Conservation (phyloP, 805 yeast genomes). For the Pichia thaimueangensis region DNA sequence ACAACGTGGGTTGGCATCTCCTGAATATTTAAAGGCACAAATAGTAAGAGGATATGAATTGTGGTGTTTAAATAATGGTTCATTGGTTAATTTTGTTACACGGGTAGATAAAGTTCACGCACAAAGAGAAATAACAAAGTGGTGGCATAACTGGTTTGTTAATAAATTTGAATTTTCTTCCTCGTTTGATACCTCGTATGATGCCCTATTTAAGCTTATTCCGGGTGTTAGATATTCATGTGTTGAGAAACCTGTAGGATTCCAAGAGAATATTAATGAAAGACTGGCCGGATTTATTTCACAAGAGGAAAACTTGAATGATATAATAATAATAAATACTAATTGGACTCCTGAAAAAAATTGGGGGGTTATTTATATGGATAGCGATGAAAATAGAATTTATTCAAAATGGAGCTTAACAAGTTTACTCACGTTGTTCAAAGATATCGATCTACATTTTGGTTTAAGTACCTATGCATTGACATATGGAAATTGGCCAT, state of each 20-base stretch:
- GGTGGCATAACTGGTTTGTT: constrained; percentile 36
- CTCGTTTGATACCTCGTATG: constrained; percentile 23
- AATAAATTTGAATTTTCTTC: constrained; percentile 24
- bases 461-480: constrained; percentile 25
- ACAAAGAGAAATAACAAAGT: constrained; percentile 14
- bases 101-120: constrained; percentile 2
- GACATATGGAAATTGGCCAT: constrained; percentile 23
- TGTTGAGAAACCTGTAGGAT: constrained; percentile 25
- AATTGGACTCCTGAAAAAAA: constrained; percentile 28
- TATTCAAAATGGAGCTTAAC: constrained; percentile 13
- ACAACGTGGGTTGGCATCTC: constrained; percentile 26
- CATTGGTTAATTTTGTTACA: constrained; percentile 12
- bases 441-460: constrained; percentile 22
- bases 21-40: constrained; percentile 29
- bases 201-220: constrained; percentile 30
- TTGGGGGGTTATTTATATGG: constrained; percentile 27
- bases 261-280: constrained; percentile 23
- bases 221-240: constrained; percentile 27
- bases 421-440: constrained; percentile 19
- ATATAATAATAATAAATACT: constrained; percentile 23
- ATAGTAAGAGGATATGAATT: constrained; percentile 28
- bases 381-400: constrained; percentile 15
- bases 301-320: constrained; percentile 14
- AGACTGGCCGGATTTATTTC: constrained; percentile 15
- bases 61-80: constrained; percentile 30